Evolutionary conservation across 805 yeast genomes (phyloP), one percentile per base, ranked within the genome.

Genomic region (Myxozyma vanderwaltii): DNA sequence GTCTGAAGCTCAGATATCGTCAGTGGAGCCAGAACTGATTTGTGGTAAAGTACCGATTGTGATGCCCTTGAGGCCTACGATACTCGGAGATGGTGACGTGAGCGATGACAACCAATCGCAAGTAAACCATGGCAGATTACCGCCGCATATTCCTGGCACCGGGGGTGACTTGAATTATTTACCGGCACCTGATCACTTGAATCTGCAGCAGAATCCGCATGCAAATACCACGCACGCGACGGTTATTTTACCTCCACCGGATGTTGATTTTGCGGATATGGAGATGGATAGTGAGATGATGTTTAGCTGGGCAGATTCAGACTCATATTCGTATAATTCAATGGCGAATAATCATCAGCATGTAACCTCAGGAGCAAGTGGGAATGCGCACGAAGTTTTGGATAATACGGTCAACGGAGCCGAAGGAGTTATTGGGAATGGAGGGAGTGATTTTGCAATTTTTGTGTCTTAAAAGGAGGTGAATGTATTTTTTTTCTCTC

Each of bases 291-390:
- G 58, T 23, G 58, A 54, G 43, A 29, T 54, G 53, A 54, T 54
- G 58, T 54, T 54, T 47, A 44, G 51, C 45, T 54, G 58, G 58
- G 58, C 58, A 17, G 58, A 54, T n/a, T n/a, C n/a, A n/a, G 53
- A 51, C 33, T 6, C 33, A 23, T 51, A 51, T 41, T 38, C 41
- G 19, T 51, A 51, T 19, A 40, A 41, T 31, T 24, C 55, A n/a
- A 33, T 47, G 51, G 29, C 27, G 4, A 17, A 47, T 17, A 39
- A 47, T 1, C 36, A 27, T 8, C 13, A 29, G 41, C 15, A 5
- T 19, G 13, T 6, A 38, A 38, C 2, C 17, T 44, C 35, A 5
- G 35, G 24, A 26, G 48, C 35, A 8, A 26, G 17, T 24, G 48
- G 13, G 19, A 6, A 6, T 13, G 48, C 13, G 51, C 51, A 38